Percentiles rank a stretch among this genome's conserved stretches.
Evolutionary conservation across 1,284 basidiomycete species (phyloP).

Genomic region (Marasmius tenuissimus): DNA sequence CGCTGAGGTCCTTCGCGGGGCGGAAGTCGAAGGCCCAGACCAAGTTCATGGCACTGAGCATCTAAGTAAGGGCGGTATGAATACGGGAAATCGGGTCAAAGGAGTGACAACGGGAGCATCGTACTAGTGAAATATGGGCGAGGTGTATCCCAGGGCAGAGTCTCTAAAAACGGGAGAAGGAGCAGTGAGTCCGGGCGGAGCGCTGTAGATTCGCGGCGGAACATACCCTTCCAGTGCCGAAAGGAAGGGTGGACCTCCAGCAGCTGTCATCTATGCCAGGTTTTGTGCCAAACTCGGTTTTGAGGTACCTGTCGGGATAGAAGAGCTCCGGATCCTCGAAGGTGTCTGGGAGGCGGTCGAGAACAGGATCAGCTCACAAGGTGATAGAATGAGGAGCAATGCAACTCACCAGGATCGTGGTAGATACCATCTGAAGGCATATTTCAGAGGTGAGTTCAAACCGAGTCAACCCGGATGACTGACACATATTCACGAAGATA

Average conservation of each 20-base stretch:
- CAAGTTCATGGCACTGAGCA: conserved; percentile 16
- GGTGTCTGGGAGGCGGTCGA: conserved; percentile 5
- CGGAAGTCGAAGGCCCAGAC: conserved; percentile 28
- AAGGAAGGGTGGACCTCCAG: conserved; percentile 11
- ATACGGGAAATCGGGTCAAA: background rate
- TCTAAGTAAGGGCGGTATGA: background rate
- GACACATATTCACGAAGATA: conserved; percentile 19
- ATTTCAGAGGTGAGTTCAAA: background rate
- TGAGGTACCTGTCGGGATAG: conserved; percentile 16
- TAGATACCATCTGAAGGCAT: conserved; percentile 15
- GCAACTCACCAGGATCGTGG: conserved; percentile 16
- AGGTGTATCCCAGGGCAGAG: conserved; percentile 29
- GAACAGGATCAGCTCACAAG: background rate
- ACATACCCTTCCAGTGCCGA: conserved; percentile 19
- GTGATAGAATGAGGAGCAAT: background rate
- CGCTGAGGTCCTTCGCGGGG: conserved; percentile 2
- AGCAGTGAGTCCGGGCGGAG: no score
- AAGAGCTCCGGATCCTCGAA: conserved; percentile 20
- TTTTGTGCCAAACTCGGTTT: conserved; percentile 15
- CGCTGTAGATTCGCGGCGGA: background rate
- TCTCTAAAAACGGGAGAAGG: conserved; percentile 11
- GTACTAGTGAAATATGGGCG: conserved; percentile 23
- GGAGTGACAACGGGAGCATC: background rate
- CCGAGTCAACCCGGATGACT: background rate
- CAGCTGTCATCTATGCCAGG: conserved; percentile 11